Evolutionary conservation across 306 rosid genomes (phyloP).

Genomic region (Clitoria ternatea): DNA sequence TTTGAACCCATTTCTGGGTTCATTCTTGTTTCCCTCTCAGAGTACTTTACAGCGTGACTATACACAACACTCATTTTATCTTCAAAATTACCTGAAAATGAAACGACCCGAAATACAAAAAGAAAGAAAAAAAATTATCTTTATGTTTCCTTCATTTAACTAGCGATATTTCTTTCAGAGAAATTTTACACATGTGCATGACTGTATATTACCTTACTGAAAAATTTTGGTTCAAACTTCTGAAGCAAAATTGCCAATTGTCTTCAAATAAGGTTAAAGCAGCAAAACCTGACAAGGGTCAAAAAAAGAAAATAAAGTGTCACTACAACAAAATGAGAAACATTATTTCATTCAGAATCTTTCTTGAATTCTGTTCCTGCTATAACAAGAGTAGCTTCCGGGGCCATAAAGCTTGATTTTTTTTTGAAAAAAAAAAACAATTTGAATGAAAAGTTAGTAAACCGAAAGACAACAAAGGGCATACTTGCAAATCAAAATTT

Average conservation of each 20-base stretch:
- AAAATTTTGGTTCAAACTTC: background rate
- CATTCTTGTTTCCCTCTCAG: slow-evolving; percentile 39
- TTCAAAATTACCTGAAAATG: slow-evolving; percentile 21
- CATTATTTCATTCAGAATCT: slow-evolving; percentile 15
- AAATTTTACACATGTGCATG: background rate
- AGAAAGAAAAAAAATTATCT: background rate
- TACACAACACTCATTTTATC: slow-evolving; percentile 53
- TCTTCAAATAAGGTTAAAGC: background rate
- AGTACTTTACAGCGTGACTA: slow-evolving; percentile 34
- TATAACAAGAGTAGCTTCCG: background rate
- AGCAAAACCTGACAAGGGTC: slow-evolving; percentile 2
- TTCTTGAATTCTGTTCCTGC: slow-evolving; percentile 26
- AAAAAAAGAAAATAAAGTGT: background rate
- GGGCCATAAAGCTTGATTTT: background rate
- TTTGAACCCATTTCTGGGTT: slow-evolving; percentile 55
- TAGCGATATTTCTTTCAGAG: background rate
- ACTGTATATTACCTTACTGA: background rate
- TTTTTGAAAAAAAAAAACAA: too few species aligned
- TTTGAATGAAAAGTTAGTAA: background rate
- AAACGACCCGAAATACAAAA: slow-evolving; percentile 11
- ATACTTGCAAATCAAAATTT: background rate
- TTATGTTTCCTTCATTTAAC: background rate
- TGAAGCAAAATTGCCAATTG: background rate
- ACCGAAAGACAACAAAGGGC: background rate
- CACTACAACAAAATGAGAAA: background rate